Evolutionary conservation across 441 rosid species (phyloP).

Genomic region (Cnidoscolus chayamansa): DNA sequence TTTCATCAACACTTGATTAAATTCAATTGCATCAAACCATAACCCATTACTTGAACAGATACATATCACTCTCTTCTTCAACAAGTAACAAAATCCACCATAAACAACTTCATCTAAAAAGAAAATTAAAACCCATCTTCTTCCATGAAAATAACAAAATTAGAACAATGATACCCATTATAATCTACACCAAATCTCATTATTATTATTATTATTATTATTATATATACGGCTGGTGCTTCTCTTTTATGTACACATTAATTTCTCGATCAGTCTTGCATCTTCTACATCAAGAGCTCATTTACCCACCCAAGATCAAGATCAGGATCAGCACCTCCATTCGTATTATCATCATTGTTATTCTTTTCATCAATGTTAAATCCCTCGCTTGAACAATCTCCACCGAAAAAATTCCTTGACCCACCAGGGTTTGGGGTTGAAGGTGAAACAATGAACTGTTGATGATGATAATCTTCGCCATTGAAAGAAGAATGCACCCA

Average conservation of each 20-base stretch:
- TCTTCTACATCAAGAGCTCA: conserved; percentile 60
- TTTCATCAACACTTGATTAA: no score
- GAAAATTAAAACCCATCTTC: neutral
- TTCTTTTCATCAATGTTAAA: conserved; percentile 1
- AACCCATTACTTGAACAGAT: neutral
- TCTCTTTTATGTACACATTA: conserved; percentile 20
- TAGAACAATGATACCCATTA: conserved; percentile 13
- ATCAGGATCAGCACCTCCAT: conserved; percentile 50
- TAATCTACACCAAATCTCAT: conserved; percentile 31
- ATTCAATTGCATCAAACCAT: neutral
- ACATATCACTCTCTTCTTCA: neutral
- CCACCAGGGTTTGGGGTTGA: conserved; percentile 35
- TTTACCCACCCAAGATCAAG: conserved; percentile 90
- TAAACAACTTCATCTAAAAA: neutral
- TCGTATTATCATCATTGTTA: conserved; percentile 2
- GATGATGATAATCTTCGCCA: conserved; percentile 34
- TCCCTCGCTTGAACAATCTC: conserved; percentile 21
- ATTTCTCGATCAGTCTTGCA: neutral
- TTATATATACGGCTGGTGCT: conserved; percentile 32
- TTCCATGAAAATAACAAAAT: neutral
- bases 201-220: neutral
- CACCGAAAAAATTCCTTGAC: conserved; percentile 18
- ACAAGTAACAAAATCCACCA: neutral
- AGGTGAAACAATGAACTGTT: conserved; percentile 54
- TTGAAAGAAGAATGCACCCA: conserved; percentile 41